Evolutionary conservation across 805 yeast species (phyloP).

Genomic region (Tetrapisispora nanseiensis): DNA sequence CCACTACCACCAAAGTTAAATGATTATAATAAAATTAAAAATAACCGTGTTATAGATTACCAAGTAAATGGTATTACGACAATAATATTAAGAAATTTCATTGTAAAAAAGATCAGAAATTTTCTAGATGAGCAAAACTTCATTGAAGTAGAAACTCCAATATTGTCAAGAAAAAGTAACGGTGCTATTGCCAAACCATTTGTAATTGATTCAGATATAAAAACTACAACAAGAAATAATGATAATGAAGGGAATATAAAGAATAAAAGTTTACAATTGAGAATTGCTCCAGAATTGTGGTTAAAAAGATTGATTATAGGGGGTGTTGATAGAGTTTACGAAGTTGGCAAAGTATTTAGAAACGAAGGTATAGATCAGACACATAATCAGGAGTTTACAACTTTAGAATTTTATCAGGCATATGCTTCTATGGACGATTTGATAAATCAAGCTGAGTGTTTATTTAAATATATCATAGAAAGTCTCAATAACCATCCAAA

Average conservation of each 20-base stretch:
- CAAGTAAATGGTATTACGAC: constrained; percentile 45
- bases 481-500: constrained; percentile 17
- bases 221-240: constrained; percentile 21
- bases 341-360: constrained; percentile 75
- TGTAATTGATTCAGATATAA: constrained; percentile 33
- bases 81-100: constrained; percentile 42
- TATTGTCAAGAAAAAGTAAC: constrained; percentile 57
- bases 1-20: constrained; percentile 57
- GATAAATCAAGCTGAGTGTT: constrained; percentile 50
- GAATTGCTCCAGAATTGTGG: constrained; percentile 97
- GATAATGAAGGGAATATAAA: constrained; percentile 11
- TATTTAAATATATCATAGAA: constrained; percentile 35
- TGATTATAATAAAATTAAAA: constrained; percentile 47
- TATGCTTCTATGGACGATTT: constrained; percentile 58
- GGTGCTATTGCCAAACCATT: constrained; percentile 96
- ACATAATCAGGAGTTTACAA: constrained; percentile 90
- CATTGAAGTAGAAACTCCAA: constrained; percentile 83
- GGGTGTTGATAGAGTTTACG: constrained; percentile 82
- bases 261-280: constrained; percentile 38
- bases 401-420: constrained; percentile 79
- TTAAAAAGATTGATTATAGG: constrained; percentile 70
- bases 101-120: constrained; percentile 45
- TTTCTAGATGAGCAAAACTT: constrained; percentile 50
- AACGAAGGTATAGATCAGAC: constrained; percentile 91
- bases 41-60: constrained; percentile 66